Percentiles rank a stretch among this genome's conserved stretches.
These are phyloP conservation scores for Teunomyces panamensis DNA, from an alignment of 805 yeast species.

Conservation along the genomic window DNA sequence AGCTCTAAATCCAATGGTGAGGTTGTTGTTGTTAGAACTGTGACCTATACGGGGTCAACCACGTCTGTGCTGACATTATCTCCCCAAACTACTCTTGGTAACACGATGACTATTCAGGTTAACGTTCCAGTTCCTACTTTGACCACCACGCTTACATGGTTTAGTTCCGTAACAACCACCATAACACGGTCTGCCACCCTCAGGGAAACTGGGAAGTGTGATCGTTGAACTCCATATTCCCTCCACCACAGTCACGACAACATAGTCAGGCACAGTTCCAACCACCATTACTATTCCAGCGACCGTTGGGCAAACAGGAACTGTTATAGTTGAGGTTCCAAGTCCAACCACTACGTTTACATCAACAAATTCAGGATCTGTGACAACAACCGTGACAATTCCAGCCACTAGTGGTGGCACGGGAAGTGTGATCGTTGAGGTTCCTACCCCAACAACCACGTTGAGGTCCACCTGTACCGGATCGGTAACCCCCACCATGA, in stretches of 20 bases:
- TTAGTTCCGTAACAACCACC: background rate
- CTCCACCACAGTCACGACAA: background rate
- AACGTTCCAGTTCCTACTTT: background rate
- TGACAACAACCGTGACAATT: background rate
- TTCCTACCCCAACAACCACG: slow-evolving; percentile 7
- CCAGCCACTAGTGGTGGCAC: slow-evolving; percentile 8
- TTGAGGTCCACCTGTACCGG: slow-evolving; percentile 7
- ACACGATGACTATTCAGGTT: background rate
- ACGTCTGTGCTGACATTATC: background rate
- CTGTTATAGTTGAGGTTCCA: slow-evolving; percentile 14
- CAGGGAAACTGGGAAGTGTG: background rate
- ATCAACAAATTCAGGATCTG: background rate
- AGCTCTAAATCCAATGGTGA: background rate
- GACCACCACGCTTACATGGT: background rate
- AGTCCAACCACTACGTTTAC: background rate
- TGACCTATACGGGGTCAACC: background rate
- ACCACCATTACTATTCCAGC: slow-evolving; percentile 7
- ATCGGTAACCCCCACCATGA: slow-evolving; percentile 5
- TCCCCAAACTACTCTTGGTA: background rate
- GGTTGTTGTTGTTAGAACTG: background rate
- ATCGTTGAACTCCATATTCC: background rate
- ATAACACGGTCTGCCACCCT: background rate
- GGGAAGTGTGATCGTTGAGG: slow-evolving; percentile 11
- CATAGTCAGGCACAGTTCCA: slow-evolving; percentile 3
- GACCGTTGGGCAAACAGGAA: slow-evolving; percentile 8